Conservation (phyloP, 1,284 basidiomycete genomes). For the Phlebopus sp. region DNA sequence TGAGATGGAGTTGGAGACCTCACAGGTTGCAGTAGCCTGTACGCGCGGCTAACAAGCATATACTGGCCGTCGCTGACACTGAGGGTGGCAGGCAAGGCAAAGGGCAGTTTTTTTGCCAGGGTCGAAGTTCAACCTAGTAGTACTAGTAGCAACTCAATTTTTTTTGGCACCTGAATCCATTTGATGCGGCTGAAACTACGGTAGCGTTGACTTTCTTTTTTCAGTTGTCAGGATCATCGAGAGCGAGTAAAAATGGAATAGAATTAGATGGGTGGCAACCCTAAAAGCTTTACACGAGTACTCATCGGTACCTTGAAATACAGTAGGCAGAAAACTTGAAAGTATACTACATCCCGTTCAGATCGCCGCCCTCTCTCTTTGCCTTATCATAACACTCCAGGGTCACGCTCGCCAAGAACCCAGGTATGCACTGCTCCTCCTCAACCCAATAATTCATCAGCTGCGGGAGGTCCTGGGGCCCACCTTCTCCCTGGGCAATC, state of each 20-base stretch:
- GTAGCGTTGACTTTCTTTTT: too few species aligned
- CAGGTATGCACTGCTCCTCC: slow-evolving; percentile 69
- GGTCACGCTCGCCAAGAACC: slow-evolving; percentile 73
- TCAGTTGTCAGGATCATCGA: not conserved
- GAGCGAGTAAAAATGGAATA: not conserved
- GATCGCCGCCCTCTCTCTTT: slow-evolving; percentile 34
- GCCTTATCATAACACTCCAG: slow-evolving; percentile 67
- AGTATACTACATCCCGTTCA: not conserved
- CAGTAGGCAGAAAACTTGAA: not conserved
- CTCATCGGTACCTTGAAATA: not conserved
- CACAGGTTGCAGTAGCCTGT: not conserved
- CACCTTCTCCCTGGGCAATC: slow-evolving; percentile 64
- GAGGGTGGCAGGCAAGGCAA: not conserved
- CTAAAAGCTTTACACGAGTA: not conserved
- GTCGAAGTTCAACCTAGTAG: not conserved
- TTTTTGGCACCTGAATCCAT: too few species aligned
- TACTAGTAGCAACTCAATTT: not conserved
- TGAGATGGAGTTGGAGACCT: not conserved
- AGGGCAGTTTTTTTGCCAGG: not conserved
- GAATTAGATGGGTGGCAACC: not conserved
- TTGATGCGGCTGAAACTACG: not conserved
- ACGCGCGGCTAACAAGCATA: not conserved
- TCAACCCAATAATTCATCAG: slow-evolving; percentile 73
- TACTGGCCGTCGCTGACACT: not conserved
- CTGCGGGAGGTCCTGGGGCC: slow-evolving; percentile 63